phyloP scores from a whole-genome alignment of 768 basidiomycete species.

The Suillus occidentalis region DNA sequence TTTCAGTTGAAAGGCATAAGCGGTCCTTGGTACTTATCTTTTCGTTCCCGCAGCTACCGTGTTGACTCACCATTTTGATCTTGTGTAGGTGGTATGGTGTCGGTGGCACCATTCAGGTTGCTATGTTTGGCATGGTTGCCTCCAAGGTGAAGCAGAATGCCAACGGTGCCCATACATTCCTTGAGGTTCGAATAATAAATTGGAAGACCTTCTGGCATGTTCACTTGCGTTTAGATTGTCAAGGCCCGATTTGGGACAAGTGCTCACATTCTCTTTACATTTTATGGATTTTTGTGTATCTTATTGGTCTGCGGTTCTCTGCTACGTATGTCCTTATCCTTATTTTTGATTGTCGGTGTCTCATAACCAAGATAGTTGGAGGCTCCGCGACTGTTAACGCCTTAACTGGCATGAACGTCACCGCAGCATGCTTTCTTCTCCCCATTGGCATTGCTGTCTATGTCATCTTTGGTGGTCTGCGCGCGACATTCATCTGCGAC shows the following conservation, averaged over 20 bases:
- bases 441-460: constrained; percentile 46
- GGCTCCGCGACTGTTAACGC: constrained; percentile 47
- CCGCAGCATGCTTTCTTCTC: constrained; percentile 45
- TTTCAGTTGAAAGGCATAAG: constrained; percentile 37
- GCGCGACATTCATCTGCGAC: constrained; percentile 46
- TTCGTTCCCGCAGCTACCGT: neutral
- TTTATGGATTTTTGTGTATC: constrained; percentile 52
- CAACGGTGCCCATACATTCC: constrained; percentile 55
- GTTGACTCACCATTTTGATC: neutral
- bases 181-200: constrained; percentile 39
- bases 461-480: constrained; percentile 42
- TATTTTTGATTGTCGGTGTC: neutral
- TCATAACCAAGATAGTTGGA: constrained; percentile 31
- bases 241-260: constrained; percentile 47
- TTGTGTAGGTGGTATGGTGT: constrained; percentile 48
- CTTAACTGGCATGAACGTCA: constrained; percentile 45
- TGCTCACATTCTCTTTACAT: constrained; percentile 49
- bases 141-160: constrained; percentile 62
- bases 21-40: constrained; percentile 42
- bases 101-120: constrained; percentile 53
- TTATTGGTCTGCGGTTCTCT: constrained; percentile 52
- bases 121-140: constrained; percentile 52
- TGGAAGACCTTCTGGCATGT: neutral
- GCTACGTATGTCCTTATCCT: constrained; percentile 35
- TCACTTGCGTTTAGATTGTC: constrained; percentile 39